A percentile compares a stretch with the other conserved stretches of the same genome.
These are phyloP conservation scores for Phaeoacremonium minimum DNA, from an alignment of 2,329 filamentous ascomycete species.

Conservation along the genomic window DNA sequence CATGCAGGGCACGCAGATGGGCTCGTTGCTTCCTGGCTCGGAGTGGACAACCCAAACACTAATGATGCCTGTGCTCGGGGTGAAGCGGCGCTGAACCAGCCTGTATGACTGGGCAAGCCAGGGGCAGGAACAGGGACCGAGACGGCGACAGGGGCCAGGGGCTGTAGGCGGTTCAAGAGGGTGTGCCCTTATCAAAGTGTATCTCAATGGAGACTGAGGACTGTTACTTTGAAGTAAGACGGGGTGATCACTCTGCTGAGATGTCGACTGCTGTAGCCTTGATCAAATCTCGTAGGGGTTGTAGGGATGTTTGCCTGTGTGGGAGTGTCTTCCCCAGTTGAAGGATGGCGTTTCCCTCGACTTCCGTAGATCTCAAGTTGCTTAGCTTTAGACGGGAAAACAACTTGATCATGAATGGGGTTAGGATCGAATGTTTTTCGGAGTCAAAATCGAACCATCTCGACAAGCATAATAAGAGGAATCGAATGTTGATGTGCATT, in stretches of 20 bases:
- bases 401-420: neutral
- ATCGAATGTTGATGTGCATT: slow-evolving; percentile 17
- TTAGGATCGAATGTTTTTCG: slow-evolving; percentile 21
- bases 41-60: neutral
- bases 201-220: too few relatives aligned
- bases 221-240: too few relatives aligned
- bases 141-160: too few relatives aligned
- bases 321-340: too few relatives aligned
- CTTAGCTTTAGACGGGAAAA: too few relatives aligned
- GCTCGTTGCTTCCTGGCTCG: neutral
- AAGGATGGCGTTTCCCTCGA: too few relatives aligned
- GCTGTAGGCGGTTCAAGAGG: too few relatives aligned
- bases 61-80: slow-evolving; percentile 1
- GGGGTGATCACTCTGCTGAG: too few relatives aligned
- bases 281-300: too few relatives aligned
- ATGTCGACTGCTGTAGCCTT: too few relatives aligned
- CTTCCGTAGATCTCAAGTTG: neutral
- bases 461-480: slow-evolving; percentile 16
- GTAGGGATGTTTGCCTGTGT: too few relatives aligned
- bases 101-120: neutral
- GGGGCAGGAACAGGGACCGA: neutral
- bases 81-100: neutral
- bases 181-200: too few relatives aligned
- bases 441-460: slow-evolving; percentile 19
- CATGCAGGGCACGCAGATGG: slow-evolving; percentile 1